phyloP scores from a whole-genome alignment of 2,329 filamentous ascomycete genomes.

The Erysiphe neolycopersici region DNA sequence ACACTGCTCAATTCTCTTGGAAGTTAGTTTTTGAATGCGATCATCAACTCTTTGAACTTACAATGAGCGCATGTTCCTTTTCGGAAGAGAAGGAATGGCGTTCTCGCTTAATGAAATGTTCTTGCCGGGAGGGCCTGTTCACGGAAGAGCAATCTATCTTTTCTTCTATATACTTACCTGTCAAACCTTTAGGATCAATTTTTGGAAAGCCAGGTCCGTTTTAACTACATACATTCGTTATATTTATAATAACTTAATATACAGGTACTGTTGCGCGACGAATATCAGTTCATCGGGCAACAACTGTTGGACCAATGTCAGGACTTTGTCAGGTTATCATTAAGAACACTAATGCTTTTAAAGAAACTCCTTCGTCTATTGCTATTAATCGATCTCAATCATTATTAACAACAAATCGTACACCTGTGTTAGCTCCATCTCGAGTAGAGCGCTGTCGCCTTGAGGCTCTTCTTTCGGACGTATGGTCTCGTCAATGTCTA shows the following conservation, averaged over 20 bases:
- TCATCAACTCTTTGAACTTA: constrained; percentile 54
- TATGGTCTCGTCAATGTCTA: constrained; percentile 60
- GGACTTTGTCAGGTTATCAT: constrained; percentile 54
- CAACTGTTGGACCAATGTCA: constrained; percentile 42
- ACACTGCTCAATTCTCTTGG: constrained; percentile 71
- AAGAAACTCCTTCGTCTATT: constrained; percentile 22
- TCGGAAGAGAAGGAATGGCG: constrained; percentile 65
- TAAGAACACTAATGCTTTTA: constrained; percentile 53
- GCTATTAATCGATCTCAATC: constrained; percentile 56
- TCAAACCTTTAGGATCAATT: constrained; percentile 48
- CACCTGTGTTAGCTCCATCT: constrained; percentile 46
- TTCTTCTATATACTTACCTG: constrained; percentile 37
- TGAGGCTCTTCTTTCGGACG: constrained; percentile 45
- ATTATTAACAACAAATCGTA: constrained; percentile 37
- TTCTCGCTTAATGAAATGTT: constrained; percentile 28
- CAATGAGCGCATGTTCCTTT: constrained; percentile 63
- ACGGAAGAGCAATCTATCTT: constrained; percentile 23
- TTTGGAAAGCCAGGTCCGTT: constrained; percentile 41
- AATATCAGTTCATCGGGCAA: constrained; percentile 55
- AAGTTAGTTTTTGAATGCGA: constrained; percentile 65
- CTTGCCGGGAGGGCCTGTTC: constrained; percentile 22
- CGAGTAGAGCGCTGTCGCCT: constrained; percentile 52
- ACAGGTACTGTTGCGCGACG: constrained; percentile 34
- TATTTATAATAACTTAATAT: neutral
- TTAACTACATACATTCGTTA: neutral